A percentile compares a stretch with the other conserved stretches of the same genome.
Evolutionary conservation across 495 filamentous ascomycete genomes (phyloP).

Genomic region (Choiromyces venosus): DNA sequence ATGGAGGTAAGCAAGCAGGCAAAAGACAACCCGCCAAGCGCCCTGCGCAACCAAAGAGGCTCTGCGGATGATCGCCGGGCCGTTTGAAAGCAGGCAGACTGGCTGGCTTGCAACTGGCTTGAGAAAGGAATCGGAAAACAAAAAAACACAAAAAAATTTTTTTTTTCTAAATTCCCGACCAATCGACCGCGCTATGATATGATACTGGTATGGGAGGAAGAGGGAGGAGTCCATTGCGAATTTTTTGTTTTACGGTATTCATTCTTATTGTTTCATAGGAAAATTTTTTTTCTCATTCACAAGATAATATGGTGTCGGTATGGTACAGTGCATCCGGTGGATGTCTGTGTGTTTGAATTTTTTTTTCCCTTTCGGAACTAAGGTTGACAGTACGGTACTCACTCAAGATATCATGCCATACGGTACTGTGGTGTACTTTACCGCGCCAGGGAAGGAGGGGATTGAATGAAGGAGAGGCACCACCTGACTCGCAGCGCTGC

Average conservation of each 20-base stretch:
- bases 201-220: background rate
- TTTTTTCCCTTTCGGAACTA: too few species aligned
- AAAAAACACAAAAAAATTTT: background rate
- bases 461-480: background rate
- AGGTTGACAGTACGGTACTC: background rate
- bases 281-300: background rate
- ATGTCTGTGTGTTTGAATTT: background rate
- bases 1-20: background rate
- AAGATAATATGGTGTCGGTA: background rate
- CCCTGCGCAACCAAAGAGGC: background rate
- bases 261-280: background rate
- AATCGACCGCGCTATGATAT: background rate
- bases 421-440: background rate
- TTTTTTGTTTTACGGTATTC: background rate
- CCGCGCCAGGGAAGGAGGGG: background rate
- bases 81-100: background rate
- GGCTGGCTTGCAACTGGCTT: background rate
- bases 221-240: background rate
- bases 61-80: conserved; percentile 1
- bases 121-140: background rate
- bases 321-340: background rate
- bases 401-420: too few species aligned
- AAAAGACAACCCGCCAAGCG: background rate
- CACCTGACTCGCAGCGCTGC: background rate
- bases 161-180: background rate